These are phyloP conservation scores for Linaria vulgaris DNA, from an alignment of 257 asterid species.

Conservation along the genomic window DNA sequence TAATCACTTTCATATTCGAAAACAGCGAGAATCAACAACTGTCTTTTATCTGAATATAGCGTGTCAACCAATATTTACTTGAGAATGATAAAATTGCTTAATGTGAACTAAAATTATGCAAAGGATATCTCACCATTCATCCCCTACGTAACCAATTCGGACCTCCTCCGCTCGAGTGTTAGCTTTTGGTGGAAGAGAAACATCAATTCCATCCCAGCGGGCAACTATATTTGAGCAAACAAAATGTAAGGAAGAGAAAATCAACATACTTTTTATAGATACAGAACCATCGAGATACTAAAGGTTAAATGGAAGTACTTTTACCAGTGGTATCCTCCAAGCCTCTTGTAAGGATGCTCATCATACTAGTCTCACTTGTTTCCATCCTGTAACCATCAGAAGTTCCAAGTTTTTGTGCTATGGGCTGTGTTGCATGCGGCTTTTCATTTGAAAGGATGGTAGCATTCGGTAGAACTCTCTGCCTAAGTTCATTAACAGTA, in stretches of 20 bases:
- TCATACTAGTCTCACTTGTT: conserved; percentile 33
- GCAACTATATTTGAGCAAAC: conserved; percentile 56
- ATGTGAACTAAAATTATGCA: background rate
- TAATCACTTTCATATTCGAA: background rate
- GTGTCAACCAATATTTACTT: background rate
- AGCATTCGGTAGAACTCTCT: conserved; percentile 34
- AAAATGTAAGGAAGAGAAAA: background rate
- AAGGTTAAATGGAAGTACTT: conserved; percentile 8
- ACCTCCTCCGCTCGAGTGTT: conserved; percentile 33
- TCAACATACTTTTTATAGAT: background rate
- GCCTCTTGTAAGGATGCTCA: conserved; percentile 63
- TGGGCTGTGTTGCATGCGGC: conserved; percentile 28
- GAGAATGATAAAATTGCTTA: background rate
- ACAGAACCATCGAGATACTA: background rate
- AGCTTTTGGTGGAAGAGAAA: conserved; percentile 29
- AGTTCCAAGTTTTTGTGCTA: conserved; percentile 26
- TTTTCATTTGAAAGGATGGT: conserved; percentile 35
- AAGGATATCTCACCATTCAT: conserved; percentile 61
- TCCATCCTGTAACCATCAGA: conserved; percentile 27
- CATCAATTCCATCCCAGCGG: conserved; percentile 66
- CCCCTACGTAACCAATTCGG: conserved; percentile 75
- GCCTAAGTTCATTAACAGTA: conserved; percentile 33
- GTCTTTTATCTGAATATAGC: background rate
- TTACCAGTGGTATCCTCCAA: conserved; percentile 68
- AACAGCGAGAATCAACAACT: no score